These are phyloP conservation scores for Nakazawaea anatomiae DNA, from an alignment of 805 yeast genomes.

Conservation along the genomic window DNA sequence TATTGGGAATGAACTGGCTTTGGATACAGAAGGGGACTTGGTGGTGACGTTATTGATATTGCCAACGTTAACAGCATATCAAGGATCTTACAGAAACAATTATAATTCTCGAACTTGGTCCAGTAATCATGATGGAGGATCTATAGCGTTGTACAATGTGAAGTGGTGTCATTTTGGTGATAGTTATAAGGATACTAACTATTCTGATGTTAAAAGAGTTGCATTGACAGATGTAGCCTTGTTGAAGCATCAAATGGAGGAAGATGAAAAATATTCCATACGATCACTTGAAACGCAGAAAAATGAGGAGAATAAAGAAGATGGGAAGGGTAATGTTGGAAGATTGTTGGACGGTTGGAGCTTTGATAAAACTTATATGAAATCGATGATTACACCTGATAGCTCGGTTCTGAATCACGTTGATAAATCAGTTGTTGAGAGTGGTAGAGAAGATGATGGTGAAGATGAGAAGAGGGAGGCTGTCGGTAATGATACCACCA, in stretches of 20 bases:
- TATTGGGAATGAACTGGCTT: slow-evolving; percentile 16
- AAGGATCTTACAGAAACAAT: slow-evolving; percentile 62
- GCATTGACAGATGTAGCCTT: slow-evolving; percentile 15
- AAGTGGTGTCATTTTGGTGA: slow-evolving; percentile 35
- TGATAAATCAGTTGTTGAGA: slow-evolving; percentile 10
- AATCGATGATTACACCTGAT: not conserved
- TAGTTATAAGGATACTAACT: slow-evolving; percentile 15
- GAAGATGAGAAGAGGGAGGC: not conserved
- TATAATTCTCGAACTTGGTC: slow-evolving; percentile 74
- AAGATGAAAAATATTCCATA: slow-evolving; percentile 8
- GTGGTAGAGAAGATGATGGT: slow-evolving; percentile 6
- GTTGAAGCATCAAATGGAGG: slow-evolving; percentile 7
- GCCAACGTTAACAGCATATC: slow-evolving; percentile 62
- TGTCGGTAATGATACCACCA: slow-evolving; percentile 4
- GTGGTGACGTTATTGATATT: slow-evolving; percentile 55
- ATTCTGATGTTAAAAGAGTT: slow-evolving; percentile 16
- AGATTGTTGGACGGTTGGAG: slow-evolving; percentile 23
- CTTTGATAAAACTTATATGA: slow-evolving; percentile 18
- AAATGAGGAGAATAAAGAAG: slow-evolving; percentile 5
- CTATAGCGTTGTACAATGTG: slow-evolving; percentile 55
- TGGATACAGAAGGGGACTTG: slow-evolving; percentile 35
- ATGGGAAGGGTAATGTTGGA: slow-evolving; percentile 13
- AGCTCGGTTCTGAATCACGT: slow-evolving; percentile 15
- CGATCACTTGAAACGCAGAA: not conserved
- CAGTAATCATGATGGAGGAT: slow-evolving; percentile 70